Conservation (phyloP, 2,329 filamentous ascomycete genomes). For the Exserohilum rostratum region DNA sequence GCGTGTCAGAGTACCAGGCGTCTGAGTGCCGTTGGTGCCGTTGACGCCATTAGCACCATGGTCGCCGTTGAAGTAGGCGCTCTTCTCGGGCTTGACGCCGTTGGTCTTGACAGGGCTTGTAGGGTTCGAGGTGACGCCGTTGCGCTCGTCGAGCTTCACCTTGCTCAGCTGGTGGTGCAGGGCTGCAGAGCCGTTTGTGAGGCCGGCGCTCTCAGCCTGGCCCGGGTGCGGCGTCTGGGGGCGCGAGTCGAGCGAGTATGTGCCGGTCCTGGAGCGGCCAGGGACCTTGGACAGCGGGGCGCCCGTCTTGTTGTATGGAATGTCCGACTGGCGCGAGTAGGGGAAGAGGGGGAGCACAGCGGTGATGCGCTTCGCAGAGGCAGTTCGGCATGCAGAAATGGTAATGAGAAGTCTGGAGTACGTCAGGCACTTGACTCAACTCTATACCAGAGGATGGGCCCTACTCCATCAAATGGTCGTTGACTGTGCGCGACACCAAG, state of each 20-base stretch:
- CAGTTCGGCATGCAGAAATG: constrained; percentile 96
- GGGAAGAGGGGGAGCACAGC: constrained; percentile 95
- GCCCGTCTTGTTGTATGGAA: constrained; percentile 94
- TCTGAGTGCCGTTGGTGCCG: constrained; percentile 18
- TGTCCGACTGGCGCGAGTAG: constrained; percentile 93
- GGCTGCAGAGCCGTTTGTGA: constrained; percentile 70
- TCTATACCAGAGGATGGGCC: constrained; percentile 33
- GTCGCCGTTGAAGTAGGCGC: constrained; percentile 24
- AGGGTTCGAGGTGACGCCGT: constrained; percentile 39
- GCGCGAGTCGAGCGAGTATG: constrained; percentile 87
- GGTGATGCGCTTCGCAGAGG: constrained; percentile 89
- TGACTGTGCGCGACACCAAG: constrained; percentile 60
- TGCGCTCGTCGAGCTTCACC: constrained; percentile 66
- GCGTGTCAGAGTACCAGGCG: constrained; percentile 15
- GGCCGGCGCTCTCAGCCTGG: constrained; percentile 67
- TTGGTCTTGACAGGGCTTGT: constrained; percentile 36
- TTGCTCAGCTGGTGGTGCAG: constrained; percentile 77
- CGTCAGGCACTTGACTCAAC: constrained; percentile 35
- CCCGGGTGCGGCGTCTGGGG: constrained; percentile 83
- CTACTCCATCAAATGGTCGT: constrained; percentile 89
- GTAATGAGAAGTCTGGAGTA: constrained; percentile 76
- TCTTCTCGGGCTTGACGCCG: constrained; percentile 32
- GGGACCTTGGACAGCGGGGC: constrained; percentile 79
- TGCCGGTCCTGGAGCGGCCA: constrained; percentile 54
- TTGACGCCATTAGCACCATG: constrained; percentile 38